Evolutionary conservation across 1,284 basidiomycete genomes (phyloP).

Genomic region (Pseudozyma thailandica): DNA sequence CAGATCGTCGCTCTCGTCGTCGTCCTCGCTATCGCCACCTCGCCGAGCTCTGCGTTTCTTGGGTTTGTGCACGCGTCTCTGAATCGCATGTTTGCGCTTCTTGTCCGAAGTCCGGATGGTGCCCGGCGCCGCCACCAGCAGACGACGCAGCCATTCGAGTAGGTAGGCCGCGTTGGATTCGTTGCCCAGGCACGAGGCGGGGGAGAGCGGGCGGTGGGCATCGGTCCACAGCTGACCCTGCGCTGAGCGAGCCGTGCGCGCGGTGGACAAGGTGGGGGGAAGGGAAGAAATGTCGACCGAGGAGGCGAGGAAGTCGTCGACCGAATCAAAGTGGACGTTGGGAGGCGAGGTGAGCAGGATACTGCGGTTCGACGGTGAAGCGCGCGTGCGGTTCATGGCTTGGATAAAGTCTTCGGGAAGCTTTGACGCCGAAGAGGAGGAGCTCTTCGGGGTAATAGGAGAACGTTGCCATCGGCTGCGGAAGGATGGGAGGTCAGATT

Average conservation of each 20-base stretch:
- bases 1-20: conserved; percentile 34
- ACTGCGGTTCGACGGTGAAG: background rate
- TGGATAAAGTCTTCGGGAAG: conserved; percentile 22
- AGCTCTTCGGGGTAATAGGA: background rate
- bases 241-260: background rate
- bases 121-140: conserved; percentile 35
- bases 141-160: conserved; percentile 51
- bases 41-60: conserved; percentile 1
- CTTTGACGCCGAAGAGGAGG: background rate
- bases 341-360: conserved; percentile 5
- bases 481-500: conserved; percentile 10
- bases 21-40: conserved; percentile 19
- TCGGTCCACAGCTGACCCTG: conserved; percentile 43
- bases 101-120: conserved; percentile 11
- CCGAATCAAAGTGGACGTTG: background rate
- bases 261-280: background rate
- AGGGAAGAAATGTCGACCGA: conserved; percentile 5
- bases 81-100: conserved; percentile 22
- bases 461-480: conserved; percentile 15
- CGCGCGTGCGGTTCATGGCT: conserved; percentile 15
- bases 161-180: conserved; percentile 37
- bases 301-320: conserved; percentile 17
- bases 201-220: conserved; percentile 27
- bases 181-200: conserved; percentile 43
- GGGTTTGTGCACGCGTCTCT: conserved; percentile 33